Evolutionary conservation across 495 filamentous ascomycete genomes (phyloP).

Genomic region (Amorphotheca resinae): DNA sequence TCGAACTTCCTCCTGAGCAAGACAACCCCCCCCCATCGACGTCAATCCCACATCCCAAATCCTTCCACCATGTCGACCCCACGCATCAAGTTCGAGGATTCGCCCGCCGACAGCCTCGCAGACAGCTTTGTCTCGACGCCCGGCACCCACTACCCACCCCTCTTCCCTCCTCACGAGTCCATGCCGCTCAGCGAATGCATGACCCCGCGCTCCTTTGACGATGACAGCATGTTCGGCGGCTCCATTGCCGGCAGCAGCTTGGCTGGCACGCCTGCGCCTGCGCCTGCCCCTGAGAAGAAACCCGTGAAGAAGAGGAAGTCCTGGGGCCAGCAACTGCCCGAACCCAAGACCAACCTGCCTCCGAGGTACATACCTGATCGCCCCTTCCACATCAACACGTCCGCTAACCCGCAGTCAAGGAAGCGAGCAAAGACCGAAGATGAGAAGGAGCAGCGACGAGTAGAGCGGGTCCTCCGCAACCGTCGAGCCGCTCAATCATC

Average conservation of each 20-base stretch:
- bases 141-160: constrained; percentile 36
- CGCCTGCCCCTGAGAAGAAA: constrained; percentile 49
- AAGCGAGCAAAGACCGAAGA: constrained; percentile 98
- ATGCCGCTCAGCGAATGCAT: constrained; percentile 32
- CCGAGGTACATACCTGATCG: constrained; percentile 53
- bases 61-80: constrained; percentile 13
- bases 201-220: constrained; percentile 30
- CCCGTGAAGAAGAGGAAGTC: constrained; percentile 93
- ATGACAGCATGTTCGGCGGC: constrained; percentile 22
- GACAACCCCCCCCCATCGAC: no score
- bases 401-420: constrained; percentile 28
- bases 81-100: constrained; percentile 21
- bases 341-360: constrained; percentile 92
- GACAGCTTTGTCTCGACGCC: constrained; percentile 42
- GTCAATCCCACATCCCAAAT: no score
- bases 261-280: constrained; percentile 11
- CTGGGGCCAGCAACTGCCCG: constrained; percentile 94
- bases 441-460: constrained; percentile 95
- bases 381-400: constrained; percentile 3
- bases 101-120: constrained; percentile 20
- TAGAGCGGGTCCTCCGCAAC: constrained; percentile 93
- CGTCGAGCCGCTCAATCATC: constrained; percentile 93
- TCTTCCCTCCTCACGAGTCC: constrained; percentile 28
- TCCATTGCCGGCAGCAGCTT: constrained; percentile 1
- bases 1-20: no score